Base-by-base conservation (phyloP, 768 basidiomycete species). In the Austroboletus eburneus region DNA sequence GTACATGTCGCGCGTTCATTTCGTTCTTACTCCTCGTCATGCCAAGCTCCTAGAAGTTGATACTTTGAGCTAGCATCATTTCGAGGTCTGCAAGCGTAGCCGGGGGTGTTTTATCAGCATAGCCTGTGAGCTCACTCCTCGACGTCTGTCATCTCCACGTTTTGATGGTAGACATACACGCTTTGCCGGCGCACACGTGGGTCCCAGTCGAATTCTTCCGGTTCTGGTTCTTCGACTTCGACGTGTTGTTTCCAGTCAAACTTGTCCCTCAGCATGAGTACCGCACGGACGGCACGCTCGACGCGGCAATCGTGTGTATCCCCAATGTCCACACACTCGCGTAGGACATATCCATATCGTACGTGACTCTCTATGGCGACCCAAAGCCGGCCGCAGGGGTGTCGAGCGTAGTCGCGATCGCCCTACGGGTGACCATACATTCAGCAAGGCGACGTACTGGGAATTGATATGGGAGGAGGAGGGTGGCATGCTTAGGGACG, bases 221-320 rank as follows among this genome's bases (percentile, higher is more conserved):
- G 85, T 62, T 89, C 87, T 51, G 86, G 87, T 13, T 80, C 79
- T 57, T 84, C 82, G 12, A 89, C 87, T 50, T 79, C 81, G 18
- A 91, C 84, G n/a, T 90, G 73, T 54, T 81, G 78, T 61, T 82
- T 83, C 85, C 87, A 89, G 39, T 91, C 87, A 61, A 83, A 91
- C 63, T 80, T 85, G 46, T 91, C 89, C 48, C 77, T 69, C 8
- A 92, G 69, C 77, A 91, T 83, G 32, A 72, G 73, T 9, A 92
- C 88, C 0, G 90, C 89, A 35, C 83, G 73, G n/a, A 85, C 75
- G 0, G 88, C 89, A 10, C 89, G 74, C 49, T 89, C 87, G 3
- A 85, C 84, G 5, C 87, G 76, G 38, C 69, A 71, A 63, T 92
- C 89, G 54, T 92, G 89, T 21, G 80, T 85, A 9, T 69, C 70